These are phyloP conservation scores for Rhizopus microsporus DNA, from an alignment of 371 early-diverging fungal species.

Conservation along the genomic window DNA sequence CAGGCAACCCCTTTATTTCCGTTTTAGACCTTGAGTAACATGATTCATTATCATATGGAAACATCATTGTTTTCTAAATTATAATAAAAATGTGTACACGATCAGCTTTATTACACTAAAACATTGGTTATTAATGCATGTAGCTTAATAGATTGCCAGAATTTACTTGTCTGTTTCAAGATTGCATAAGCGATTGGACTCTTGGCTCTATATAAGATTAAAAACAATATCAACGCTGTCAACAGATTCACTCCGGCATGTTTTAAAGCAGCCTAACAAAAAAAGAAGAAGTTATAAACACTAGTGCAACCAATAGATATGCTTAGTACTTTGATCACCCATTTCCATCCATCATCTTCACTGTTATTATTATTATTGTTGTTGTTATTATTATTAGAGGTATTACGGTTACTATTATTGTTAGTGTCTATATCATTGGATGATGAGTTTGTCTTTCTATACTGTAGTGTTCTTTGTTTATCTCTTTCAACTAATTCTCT, in stretches of 20 bases:
- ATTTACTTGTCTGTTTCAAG: constrained; percentile 23
- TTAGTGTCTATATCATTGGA: neutral
- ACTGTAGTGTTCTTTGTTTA: constrained; percentile 12
- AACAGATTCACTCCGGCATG: constrained; percentile 43
- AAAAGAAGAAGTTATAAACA: neutral
- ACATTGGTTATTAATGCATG: constrained; percentile 13
- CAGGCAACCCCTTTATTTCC: neutral
- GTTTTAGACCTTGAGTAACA: too few relatives aligned
- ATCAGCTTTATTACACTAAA: constrained; percentile 2
- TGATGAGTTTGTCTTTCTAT: constrained; percentile 1
- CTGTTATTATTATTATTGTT: constrained; percentile 14
- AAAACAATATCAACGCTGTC: constrained; percentile 32
- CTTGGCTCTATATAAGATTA: constrained; percentile 33
- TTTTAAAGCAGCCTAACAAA: constrained; percentile 38
- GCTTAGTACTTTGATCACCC: constrained; percentile 39
- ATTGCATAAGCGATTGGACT: constrained; percentile 43
- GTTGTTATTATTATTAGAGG: neutral
- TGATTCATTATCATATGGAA: neutral
- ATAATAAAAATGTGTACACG: constrained; percentile 2
- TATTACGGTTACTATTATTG: neutral
- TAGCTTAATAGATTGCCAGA: constrained; percentile 22
- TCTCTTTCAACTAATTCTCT: constrained; percentile 40
- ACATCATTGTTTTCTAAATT: neutral
- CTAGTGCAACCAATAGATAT: too few relatives aligned
- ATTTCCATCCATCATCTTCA: constrained; percentile 31